A percentile compares a stretch with the other conserved stretches of the same genome.
phyloP scores from a whole-genome alignment of 1,139 yeast genomes.

The Candida smagusa region DNA sequence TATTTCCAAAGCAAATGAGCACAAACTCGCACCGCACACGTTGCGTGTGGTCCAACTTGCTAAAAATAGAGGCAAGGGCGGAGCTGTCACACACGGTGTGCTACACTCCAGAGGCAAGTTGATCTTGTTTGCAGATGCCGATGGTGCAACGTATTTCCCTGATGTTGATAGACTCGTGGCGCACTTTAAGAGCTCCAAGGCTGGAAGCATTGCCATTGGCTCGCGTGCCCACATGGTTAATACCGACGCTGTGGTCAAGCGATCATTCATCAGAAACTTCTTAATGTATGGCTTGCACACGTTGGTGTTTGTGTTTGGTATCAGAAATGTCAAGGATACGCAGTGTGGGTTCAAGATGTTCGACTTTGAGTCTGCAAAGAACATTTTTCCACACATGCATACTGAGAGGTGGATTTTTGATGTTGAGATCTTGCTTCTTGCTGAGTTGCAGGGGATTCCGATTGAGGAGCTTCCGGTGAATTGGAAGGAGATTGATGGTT shows the following conservation, averaged over 20 bases:
- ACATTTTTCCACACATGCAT: conserved; percentile 86
- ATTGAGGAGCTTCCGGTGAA: conserved; percentile 80
- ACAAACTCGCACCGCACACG: conserved; percentile 52
- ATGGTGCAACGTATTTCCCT: conserved; percentile 85
- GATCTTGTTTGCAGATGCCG: conserved; percentile 92
- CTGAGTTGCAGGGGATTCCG: conserved; percentile 63
- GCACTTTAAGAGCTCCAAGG: conserved; percentile 25
- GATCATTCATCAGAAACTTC: conserved; percentile 83
- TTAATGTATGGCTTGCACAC: conserved; percentile 92
- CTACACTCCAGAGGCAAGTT: conserved; percentile 70
- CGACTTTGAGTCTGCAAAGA: conserved; percentile 59
- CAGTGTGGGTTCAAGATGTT: conserved; percentile 97
- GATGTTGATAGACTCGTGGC: conserved; percentile 59
- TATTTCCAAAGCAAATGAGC: conserved; percentile 54
- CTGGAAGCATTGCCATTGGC: conserved; percentile 72
- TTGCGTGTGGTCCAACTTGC: conserved; percentile 67
- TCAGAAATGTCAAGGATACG: conserved; percentile 81
- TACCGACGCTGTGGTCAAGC: conserved; percentile 92
- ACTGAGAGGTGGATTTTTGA: conserved; percentile 98
- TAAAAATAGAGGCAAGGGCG: conserved; percentile 91
- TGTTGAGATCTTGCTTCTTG: conserved; percentile 84
- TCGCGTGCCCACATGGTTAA: conserved; percentile 96
- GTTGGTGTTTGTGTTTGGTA: conserved; percentile 83
- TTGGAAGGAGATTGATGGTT: conserved; percentile 97
- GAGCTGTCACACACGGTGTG: conserved; percentile 95